Evolutionary conservation across 257 asterid species (phyloP).

Genomic region (Nicotiana attenuata): DNA sequence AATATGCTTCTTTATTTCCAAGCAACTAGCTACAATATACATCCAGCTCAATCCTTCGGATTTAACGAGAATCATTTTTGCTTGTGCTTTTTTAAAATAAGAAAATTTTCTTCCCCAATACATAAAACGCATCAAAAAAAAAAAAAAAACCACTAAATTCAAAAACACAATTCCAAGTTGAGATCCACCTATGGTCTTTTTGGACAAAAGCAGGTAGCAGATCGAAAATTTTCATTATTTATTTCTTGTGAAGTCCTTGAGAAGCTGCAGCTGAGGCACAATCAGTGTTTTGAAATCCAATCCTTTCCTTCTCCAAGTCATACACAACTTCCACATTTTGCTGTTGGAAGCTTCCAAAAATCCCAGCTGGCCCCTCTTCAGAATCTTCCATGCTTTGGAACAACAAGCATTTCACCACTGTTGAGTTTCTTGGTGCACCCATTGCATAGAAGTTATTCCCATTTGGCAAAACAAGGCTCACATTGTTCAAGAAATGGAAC

Average conservation of each 20-base stretch:
- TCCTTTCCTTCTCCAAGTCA: constrained; percentile 62
- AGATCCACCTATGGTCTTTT: background rate
- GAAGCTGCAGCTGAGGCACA: constrained; percentile 48
- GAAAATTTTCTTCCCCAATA: background rate
- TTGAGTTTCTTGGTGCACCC: constrained; percentile 49
- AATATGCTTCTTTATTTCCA: background rate
- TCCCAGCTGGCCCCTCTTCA: constrained; percentile 59
- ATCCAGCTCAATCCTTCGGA: constrained; percentile 1
- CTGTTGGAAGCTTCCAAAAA: constrained; percentile 70
- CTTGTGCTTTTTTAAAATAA: background rate
- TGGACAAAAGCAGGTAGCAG: background rate
- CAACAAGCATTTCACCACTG: constrained; percentile 54
- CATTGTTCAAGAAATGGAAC: constrained; percentile 57
- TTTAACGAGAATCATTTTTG: background rate
- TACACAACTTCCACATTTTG: constrained; percentile 75
- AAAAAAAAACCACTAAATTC: background rate
- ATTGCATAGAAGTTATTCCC: constrained; percentile 59
- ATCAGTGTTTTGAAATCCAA: constrained; percentile 57
- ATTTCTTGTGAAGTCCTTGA: constrained; percentile 29
- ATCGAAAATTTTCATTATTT: background rate
- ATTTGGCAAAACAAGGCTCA: constrained; percentile 39
- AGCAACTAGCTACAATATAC: background rate
- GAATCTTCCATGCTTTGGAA: constrained; percentile 52
- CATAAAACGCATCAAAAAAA: background rate
- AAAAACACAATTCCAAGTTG: background rate